These are phyloP conservation scores for Schwanniomyces polymorphus DNA, from an alignment of 805 yeast species.

Conservation along the genomic window DNA sequence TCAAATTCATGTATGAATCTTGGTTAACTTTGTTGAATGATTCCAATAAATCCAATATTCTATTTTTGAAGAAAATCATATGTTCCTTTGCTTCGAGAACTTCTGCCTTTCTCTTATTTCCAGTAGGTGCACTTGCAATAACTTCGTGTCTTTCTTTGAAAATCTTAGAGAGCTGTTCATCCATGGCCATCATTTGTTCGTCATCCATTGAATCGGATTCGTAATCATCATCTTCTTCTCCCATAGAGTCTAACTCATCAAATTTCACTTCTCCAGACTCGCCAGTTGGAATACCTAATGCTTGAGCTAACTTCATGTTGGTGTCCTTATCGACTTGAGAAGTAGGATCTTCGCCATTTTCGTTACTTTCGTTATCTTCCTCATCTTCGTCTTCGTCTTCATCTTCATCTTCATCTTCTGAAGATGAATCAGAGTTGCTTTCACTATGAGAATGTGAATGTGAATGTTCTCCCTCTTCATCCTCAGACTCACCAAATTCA, in stretches of 20 bases:
- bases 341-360: slow-evolving; percentile 10
- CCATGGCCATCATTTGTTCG: slow-evolving; percentile 94
- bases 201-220: slow-evolving; percentile 84
- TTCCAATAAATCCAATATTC: slow-evolving; percentile 78
- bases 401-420: slow-evolving; percentile 24
- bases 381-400: slow-evolving; percentile 15
- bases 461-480: slow-evolving; percentile 10
- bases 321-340: slow-evolving; percentile 43
- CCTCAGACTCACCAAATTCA: slow-evolving; percentile 24
- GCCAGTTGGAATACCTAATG: slow-evolving; percentile 59
- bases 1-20: slow-evolving; percentile 37
- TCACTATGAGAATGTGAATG: neutral
- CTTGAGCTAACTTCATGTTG: slow-evolving; percentile 65
- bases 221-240: slow-evolving; percentile 53
- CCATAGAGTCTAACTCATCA: slow-evolving; percentile 31
- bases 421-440: slow-evolving; percentile 16
- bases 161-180: slow-evolving; percentile 76
- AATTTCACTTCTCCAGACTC: slow-evolving; percentile 46
- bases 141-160: slow-evolving; percentile 81
- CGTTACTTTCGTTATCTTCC: slow-evolving; percentile 10
- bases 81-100: slow-evolving; percentile 78
- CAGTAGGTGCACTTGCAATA: slow-evolving; percentile 48
- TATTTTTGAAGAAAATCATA: slow-evolving; percentile 73
- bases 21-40: slow-evolving; percentile 51
- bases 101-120: slow-evolving; percentile 69